Evolutionary conservation across 108 stramenopile species (phyloP).

Genomic region (Pseudonitzschia pungens): DNA sequence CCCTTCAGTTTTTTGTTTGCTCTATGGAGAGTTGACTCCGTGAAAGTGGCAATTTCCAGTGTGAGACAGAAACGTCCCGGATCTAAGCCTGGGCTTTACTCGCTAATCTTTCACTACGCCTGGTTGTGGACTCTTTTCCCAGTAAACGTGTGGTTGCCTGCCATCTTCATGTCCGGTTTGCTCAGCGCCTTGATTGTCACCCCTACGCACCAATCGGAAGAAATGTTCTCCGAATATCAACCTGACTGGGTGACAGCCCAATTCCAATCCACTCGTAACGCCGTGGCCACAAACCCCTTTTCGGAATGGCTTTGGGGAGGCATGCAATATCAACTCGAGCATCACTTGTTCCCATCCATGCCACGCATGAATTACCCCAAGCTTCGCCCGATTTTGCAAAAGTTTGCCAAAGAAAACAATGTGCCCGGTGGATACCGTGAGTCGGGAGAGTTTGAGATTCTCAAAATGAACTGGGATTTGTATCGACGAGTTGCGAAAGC

Average conservation of each 20-base stretch:
- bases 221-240: conserved; percentile 84
- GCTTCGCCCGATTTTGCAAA: conserved; percentile 69
- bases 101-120: conserved; percentile 77
- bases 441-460: conserved; percentile 79
- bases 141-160: conserved; percentile 73
- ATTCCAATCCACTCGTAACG: conserved; percentile 89
- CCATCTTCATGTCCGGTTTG: conserved; percentile 84
- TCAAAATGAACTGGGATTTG: conserved; percentile 84
- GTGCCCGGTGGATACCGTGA: conserved; percentile 87
- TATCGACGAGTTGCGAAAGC: conserved; percentile 74
- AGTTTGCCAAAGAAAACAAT: conserved; percentile 89
- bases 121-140: conserved; percentile 75
- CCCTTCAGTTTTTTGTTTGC: conserved; percentile 87
- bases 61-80: conserved; percentile 66
- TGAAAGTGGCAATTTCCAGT: conserved; percentile 73
- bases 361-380: conserved; percentile 86
- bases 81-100: conserved; percentile 72
- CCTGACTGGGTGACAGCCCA: conserved; percentile 90
- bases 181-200: conserved; percentile 92
- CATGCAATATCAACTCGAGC: conserved; percentile 96
- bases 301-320: conserved; percentile 93
- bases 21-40: conserved; percentile 86
- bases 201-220: conserved; percentile 91
- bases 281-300: conserved; percentile 83
- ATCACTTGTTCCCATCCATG: conserved; percentile 95